Evolutionary conservation across 108 stramenopile species (phyloP), one percentile per base, ranked within the genome.

Genomic region (Bacterosira constricta): DNA sequence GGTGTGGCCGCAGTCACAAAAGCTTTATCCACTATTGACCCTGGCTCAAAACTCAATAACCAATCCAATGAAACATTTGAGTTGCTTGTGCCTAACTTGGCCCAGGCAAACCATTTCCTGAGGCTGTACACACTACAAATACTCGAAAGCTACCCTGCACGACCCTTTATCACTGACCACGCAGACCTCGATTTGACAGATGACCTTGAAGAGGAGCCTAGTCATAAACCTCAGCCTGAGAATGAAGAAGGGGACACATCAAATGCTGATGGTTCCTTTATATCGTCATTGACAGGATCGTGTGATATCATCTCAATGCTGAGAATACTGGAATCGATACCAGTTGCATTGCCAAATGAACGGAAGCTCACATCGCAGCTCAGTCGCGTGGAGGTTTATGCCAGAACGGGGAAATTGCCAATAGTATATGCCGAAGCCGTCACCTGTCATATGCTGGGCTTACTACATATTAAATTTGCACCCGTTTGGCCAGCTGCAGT

Each of bases 121-220:
- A 68, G 93, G 34, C 47, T 90, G 2, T 71, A 92, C 60, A 83
- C 93, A 13, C 87, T 95, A 4, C 61, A 78, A 53, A 86, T 95
- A 38, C 79, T 94, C 10, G 77, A 75, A 20, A 85, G 66, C 41
- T 88, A 73, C 69, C 93, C 90, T n/a, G 59, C 39, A 60, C 83
- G 80, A 50, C 81, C 85, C 0, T 89, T 83, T 73, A 82, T 92
- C 3, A 77, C 84, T 15, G 80, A 95, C 65, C 85, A 90, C 55
- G 84, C 82, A 11, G 89, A 90, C 26, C 84, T 95, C 36, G 93
- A 95, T 71, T 56, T 90, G 12, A 55, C 83, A 12, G 88, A 83
- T 41, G 93, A 95, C 60, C 77, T 94, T n/a, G 93, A 95, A 32
- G 93, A 92, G 71, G 90, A 90, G 9, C 69, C 79, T 31, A 78